Conservation (phyloP, 1,139 yeast species). For the Yamadazyma epiphylla region DNA sequence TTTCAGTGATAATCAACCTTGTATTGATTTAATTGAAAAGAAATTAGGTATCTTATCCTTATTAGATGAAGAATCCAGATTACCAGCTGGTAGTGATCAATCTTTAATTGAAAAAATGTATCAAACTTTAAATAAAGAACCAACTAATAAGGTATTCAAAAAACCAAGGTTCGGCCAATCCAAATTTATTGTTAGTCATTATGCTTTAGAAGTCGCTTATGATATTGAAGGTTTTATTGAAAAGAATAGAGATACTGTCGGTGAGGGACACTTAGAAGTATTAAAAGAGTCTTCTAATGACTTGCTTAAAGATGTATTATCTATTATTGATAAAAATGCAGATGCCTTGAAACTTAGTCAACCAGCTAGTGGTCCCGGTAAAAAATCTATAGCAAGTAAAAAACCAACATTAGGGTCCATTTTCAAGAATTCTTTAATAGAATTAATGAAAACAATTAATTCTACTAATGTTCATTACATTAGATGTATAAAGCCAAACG, state of each 20-base stretch:
- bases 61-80: constrained; percentile 90
- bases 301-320: constrained; percentile 48
- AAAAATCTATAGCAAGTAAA: constrained; percentile 44
- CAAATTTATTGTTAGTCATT: constrained; percentile 87
- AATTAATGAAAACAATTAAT: constrained; percentile 87
- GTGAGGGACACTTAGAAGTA: constrained; percentile 90
- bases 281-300: constrained; percentile 65
- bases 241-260: constrained; percentile 95
- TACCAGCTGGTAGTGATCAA: constrained; percentile 92
- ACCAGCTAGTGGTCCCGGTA: constrained; percentile 32
- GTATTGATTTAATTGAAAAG: constrained; percentile 89
- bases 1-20: constrained; percentile 95
- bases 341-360: constrained; percentile 49
- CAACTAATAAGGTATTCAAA: constrained; percentile 75
- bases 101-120: constrained; percentile 91
- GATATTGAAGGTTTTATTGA: constrained; percentile 95
- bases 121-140: constrained; percentile 76
- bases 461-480: constrained; percentile 95
- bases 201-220: constrained; percentile 91
- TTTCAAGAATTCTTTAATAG: constrained; percentile 88
- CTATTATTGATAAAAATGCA: constrained; percentile 61
- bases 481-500: constrained; percentile 96
- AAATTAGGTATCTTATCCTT: constrained; percentile 83
- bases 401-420: constrained; percentile 95
- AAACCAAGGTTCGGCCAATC: constrained; percentile 94